Percentiles rank a stretch among this genome's conserved stretches.
phyloP scores from a whole-genome alignment of 2,329 filamentous ascomycete species.

The Colletotrichum spaethianum region DNA sequence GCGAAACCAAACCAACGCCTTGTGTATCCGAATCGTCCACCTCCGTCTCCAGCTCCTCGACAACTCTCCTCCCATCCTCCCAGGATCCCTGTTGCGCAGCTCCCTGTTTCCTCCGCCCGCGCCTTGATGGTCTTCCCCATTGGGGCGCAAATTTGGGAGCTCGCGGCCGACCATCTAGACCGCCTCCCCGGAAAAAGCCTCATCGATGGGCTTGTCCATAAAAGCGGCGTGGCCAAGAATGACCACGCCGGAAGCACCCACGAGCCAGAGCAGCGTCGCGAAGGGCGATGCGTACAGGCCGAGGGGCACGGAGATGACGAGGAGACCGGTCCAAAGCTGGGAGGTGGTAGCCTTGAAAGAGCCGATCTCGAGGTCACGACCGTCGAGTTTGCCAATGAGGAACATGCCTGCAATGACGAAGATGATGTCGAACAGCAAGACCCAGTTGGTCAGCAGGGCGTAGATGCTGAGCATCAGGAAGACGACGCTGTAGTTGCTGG shows the following conservation, averaged over 20 bases:
- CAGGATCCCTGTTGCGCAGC: slow-evolving; percentile 55
- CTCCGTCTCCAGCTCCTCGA: slow-evolving; percentile 79
- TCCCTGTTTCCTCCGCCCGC: slow-evolving; percentile 76
- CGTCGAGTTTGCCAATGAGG: slow-evolving; percentile 90
- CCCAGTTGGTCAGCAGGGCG: slow-evolving; percentile 88
- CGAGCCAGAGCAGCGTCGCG: slow-evolving; percentile 90
- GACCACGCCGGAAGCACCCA: slow-evolving; percentile 93
- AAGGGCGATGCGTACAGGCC: slow-evolving; percentile 89
- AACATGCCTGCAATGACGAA: slow-evolving; percentile 90
- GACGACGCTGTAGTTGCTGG: slow-evolving; percentile 96
- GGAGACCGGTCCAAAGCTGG: slow-evolving; percentile 92
- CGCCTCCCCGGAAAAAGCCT: slow-evolving; percentile 99
- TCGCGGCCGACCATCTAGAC: slow-evolving; percentile 99
- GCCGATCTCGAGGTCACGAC: slow-evolving; percentile 89
- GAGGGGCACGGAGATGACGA: slow-evolving; percentile 86
- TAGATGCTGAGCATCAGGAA: slow-evolving; percentile 98
- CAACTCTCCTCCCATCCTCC: slow-evolving; percentile 63
- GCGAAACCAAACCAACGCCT: slow-evolving; percentile 65
- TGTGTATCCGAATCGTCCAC: slow-evolving; percentile 69
- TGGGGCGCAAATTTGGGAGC: slow-evolving; percentile 93
- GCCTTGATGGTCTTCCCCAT: slow-evolving; percentile 99
- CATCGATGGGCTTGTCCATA: slow-evolving; percentile 99
- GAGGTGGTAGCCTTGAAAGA: slow-evolving; percentile 87
- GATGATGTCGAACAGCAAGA: slow-evolving; percentile 92
- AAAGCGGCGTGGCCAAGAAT: slow-evolving; percentile 95